phyloP scores from a whole-genome alignment of 192 early-diverging fungal species.

The Phycomyces blakesleeanus region DNA sequence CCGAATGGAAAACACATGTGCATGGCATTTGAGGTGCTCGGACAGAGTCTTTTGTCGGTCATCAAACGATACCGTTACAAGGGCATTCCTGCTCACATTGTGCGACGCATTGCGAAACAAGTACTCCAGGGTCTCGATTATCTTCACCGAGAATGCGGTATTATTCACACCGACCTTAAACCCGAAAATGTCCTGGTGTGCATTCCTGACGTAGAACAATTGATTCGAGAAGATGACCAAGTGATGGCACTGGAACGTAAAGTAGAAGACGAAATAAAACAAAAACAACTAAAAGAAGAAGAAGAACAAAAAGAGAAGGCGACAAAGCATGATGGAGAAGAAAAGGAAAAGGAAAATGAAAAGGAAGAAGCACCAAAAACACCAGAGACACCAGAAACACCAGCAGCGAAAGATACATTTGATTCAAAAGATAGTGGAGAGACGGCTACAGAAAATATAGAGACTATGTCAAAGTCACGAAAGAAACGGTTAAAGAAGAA shows the following conservation, averaged over 20 bases:
- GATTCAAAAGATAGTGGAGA: no score
- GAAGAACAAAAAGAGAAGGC: background rate
- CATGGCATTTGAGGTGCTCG: slow-evolving; percentile 96
- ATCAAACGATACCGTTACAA: slow-evolving; percentile 77
- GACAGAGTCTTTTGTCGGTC: slow-evolving; percentile 86
- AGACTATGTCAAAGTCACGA: slow-evolving; percentile 40
- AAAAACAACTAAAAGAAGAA: background rate
- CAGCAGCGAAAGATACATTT: background rate
- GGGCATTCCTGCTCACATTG: slow-evolving; percentile 80
- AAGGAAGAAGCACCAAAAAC: background rate
- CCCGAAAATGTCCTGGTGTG: slow-evolving; percentile 94
- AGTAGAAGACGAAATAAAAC: background rate
- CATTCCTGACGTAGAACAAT: slow-evolving; percentile 71
- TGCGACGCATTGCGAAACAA: slow-evolving; percentile 87
- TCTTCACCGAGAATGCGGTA: slow-evolving; percentile 86
- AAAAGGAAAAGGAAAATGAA: background rate
- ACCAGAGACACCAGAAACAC: background rate
- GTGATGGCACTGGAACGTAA: background rate
- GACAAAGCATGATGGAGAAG: background rate
- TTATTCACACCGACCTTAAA: slow-evolving; percentile 97
- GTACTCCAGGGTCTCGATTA: slow-evolving; percentile 88
- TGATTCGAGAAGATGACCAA: slow-evolving; percentile 7
- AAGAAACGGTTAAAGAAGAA: slow-evolving; percentile 56
- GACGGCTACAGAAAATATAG: background rate
- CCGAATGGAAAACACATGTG: slow-evolving; percentile 85